Base-by-base conservation (phyloP, 345 rosid genomes). In the Abelmoschus esculentus region DNA sequence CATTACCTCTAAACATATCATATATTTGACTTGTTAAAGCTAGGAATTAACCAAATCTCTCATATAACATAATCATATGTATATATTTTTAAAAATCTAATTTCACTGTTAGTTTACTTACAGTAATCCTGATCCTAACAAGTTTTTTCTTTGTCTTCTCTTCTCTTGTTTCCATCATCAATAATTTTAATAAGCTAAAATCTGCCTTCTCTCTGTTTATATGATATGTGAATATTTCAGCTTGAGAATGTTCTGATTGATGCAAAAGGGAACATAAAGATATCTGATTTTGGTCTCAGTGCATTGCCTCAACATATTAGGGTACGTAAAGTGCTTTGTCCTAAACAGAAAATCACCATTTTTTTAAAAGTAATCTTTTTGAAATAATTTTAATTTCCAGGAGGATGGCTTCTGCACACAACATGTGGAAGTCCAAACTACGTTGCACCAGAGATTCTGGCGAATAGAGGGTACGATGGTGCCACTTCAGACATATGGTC, bases 391-490 rank as follows among this genome's bases (percentile, higher is more conserved):
- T 46, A 13, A 46, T 46, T 46, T 6, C 59, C 82, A 91, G 97
- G 93, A 84, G 67, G 99, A 95, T 17, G 97, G 99, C 31, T 79
- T 95, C 80, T 95, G 76, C 99, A 95, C 72, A 95, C 99, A 67
- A 91, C 96, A 7, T 95, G 99, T 63, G 99, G 99, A 74, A 95
- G 97, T 73, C 99, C 99, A 14, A 95, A 95, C 75, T 95, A 95
- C 58, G 96, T 95, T 57, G 99, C 99, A 0, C 99, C 99, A 2
- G 99, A 95, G 81, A 85, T 95, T 66, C 87, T 95, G 60, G 83
- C 86, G 6, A 95, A 89, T 76, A 80, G 84, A 81, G 99, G 99
- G 14, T 95, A 95, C 4, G 87, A 95, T 42, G 97, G 97, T 70
- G 87, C 96, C 68, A 81, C 96, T 18, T 88, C 97, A 6, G 99